Evolutionary conservation across 2,329 filamentous ascomycete species (phyloP).

Genomic region (Epichloe scottii): DNA sequence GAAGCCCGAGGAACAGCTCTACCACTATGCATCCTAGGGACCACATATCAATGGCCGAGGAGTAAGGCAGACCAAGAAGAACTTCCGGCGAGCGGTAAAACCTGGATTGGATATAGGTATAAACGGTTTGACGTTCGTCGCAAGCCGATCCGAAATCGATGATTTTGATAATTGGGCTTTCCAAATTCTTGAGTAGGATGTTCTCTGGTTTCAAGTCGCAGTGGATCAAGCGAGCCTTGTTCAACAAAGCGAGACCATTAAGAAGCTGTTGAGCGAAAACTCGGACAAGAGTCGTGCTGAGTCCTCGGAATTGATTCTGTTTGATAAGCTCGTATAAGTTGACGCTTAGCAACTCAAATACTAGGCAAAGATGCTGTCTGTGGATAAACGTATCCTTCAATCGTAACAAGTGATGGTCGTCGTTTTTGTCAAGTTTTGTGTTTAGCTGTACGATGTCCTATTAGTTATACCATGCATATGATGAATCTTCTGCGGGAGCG

Average conservation of each 20-base stretch:
- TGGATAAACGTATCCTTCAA: constrained; percentile 98
- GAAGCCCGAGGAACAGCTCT: constrained; percentile 87
- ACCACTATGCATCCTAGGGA: constrained; percentile 97
- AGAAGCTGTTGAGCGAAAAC: constrained; percentile 96
- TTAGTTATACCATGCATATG: constrained; percentile 12
- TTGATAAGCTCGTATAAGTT: constrained; percentile 98
- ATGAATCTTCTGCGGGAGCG: background rate
- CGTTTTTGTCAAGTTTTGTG: constrained; percentile 97
- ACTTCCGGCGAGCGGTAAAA: constrained; percentile 98
- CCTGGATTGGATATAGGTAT: constrained; percentile 96
- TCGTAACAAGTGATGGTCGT: constrained; percentile 89
- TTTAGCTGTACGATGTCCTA: constrained; percentile 52
- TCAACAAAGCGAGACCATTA: constrained; percentile 81
- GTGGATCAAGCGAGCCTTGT: constrained; percentile 94
- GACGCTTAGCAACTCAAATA: constrained; percentile 92
- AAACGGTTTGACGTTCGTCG: constrained; percentile 95
- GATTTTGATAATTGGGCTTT: constrained; percentile 98
- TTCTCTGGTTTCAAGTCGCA: constrained; percentile 98
- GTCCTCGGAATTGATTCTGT: constrained; percentile 94
- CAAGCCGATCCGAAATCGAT: constrained; percentile 99
- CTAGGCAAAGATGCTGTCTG: constrained; percentile 87
- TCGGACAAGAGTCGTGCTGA: constrained; percentile 91
- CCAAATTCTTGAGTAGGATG: constrained; percentile 91
- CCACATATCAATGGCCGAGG: constrained; percentile 99
- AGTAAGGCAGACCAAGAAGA: constrained; percentile 87